These are phyloP conservation scores for Podila horticola DNA, from an alignment of 192 early-diverging fungal genomes.

Conservation along the genomic window DNA sequence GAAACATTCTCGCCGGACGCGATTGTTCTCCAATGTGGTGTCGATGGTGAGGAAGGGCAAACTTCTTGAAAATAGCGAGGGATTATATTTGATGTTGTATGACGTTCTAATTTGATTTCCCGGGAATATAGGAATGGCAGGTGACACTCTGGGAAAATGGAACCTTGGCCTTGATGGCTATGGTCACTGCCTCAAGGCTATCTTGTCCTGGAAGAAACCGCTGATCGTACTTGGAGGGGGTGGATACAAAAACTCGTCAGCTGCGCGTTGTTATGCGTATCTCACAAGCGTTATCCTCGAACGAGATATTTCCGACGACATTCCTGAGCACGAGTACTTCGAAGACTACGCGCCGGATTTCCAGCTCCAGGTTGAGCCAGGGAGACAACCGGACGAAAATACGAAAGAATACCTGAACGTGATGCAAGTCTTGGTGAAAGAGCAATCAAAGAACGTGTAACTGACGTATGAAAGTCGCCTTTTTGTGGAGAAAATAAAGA, in stretches of 20 bases:
- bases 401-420: constrained; percentile 21
- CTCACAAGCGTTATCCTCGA: constrained; percentile 72
- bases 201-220: constrained; percentile 48
- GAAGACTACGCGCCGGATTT: constrained; percentile 54
- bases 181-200: constrained; percentile 40
- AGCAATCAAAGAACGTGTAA: background rate
- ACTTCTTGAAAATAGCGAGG: no score
- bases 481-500: no score
- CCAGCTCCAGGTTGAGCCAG: constrained; percentile 27
- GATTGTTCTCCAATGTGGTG: constrained; percentile 87
- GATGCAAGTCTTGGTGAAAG: constrained; percentile 4
- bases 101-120: no score
- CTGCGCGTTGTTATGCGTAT: constrained; percentile 82
- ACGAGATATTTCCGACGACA: constrained; percentile 34
- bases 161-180: constrained; percentile 43
- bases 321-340: constrained; percentile 53
- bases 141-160: constrained; percentile 54
- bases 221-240: constrained; percentile 54
- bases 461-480: no score
- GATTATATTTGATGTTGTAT: no score
- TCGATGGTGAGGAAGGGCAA: constrained; percentile 39
- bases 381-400: constrained; percentile 45
- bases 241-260: constrained; percentile 80
- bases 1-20: constrained; percentile 70
- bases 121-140: constrained; percentile 36